Evolutionary conservation across 441 rosid species (phyloP).

Genomic region (Hura crepitans): DNA sequence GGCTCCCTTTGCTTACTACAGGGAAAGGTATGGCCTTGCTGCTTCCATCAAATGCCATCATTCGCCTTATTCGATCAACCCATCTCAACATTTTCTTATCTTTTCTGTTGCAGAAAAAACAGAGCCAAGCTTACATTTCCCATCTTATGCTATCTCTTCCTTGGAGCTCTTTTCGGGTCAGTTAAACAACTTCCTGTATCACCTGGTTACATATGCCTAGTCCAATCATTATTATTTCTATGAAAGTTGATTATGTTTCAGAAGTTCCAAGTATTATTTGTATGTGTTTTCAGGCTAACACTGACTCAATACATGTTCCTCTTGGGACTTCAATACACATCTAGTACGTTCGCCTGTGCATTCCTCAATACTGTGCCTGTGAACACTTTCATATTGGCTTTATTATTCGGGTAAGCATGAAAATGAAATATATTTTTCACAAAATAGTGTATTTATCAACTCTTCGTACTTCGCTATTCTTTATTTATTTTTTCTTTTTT

Average conservation of each 20-base stretch:
- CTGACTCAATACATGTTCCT: slow-evolving; percentile 54
- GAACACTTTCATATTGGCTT: slow-evolving; percentile 52
- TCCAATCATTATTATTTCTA: too few relatives aligned
- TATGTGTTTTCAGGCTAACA: slow-evolving; percentile 37
- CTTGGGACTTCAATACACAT: slow-evolving; percentile 57
- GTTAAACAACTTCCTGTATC: slow-evolving; percentile 9
- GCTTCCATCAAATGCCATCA: background rate
- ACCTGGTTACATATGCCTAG: too few relatives aligned
- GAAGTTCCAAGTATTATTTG: too few relatives aligned
- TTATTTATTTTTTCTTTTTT: too few relatives aligned
- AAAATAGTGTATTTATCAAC: too few relatives aligned
- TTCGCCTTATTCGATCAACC: background rate
- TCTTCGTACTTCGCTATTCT: too few relatives aligned
- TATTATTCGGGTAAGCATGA: slow-evolving; percentile 47
- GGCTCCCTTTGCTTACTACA: slow-evolving; percentile 48
- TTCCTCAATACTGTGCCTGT: slow-evolving; percentile 65
- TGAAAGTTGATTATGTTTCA: too few relatives aligned
- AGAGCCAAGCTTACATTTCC: slow-evolving; percentile 52
- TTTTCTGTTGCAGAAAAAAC: slow-evolving; percentile 44
- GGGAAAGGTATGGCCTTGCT: slow-evolving; percentile 44
- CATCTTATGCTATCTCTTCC: slow-evolving; percentile 46
- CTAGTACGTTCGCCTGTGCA: slow-evolving; percentile 57
- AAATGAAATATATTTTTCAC: too few relatives aligned
- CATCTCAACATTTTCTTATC: background rate
- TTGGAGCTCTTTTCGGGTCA: slow-evolving; percentile 58